phyloP scores from a whole-genome alignment of 768 basidiomycete genomes.

The Hypsizygus marmoreus region DNA sequence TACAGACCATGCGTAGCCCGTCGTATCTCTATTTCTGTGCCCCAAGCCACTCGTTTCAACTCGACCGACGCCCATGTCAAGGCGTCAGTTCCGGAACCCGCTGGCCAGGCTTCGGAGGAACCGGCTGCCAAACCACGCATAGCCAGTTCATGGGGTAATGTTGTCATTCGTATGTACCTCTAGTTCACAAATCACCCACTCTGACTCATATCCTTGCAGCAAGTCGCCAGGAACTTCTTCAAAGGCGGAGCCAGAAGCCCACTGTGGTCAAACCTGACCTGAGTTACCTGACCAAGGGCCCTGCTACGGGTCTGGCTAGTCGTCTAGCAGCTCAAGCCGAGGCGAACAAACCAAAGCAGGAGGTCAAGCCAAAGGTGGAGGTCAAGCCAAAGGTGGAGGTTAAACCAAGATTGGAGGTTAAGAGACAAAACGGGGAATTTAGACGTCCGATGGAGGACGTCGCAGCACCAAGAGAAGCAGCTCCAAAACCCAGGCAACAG shows the following conservation, averaged over 20 bases:
- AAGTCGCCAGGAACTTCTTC: conserved; percentile 18
- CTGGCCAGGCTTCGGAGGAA: background rate
- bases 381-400: too few species aligned
- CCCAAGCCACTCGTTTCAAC: conserved; percentile 7
- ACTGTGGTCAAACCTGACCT: conserved; percentile 24
- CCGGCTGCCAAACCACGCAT: conserved; percentile 16
- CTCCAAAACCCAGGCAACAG: background rate
- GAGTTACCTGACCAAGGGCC: conserved; percentile 28
- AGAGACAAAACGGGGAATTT: too few species aligned
- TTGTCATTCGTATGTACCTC: conserved; percentile 38
- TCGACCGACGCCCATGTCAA: conserved; percentile 6
- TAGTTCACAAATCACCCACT: background rate
- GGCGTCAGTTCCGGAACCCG: background rate
- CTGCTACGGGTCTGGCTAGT: conserved; percentile 23
- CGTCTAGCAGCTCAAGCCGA: conserved; percentile 17
- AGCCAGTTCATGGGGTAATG: conserved; percentile 22
- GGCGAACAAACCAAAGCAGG: background rate
- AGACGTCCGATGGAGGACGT: too few species aligned
- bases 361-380: too few species aligned
- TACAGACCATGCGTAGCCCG: conserved; percentile 11
- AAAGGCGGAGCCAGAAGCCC: background rate
- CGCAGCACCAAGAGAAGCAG: too few species aligned
- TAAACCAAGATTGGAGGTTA: too few species aligned
- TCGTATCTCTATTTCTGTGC: conserved; percentile 1
- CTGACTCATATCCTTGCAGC: conserved; percentile 8